These are phyloP conservation scores for Herpotrichia juniperi DNA, from an alignment of 2,329 filamentous ascomycete species.

Conservation along the genomic window DNA sequence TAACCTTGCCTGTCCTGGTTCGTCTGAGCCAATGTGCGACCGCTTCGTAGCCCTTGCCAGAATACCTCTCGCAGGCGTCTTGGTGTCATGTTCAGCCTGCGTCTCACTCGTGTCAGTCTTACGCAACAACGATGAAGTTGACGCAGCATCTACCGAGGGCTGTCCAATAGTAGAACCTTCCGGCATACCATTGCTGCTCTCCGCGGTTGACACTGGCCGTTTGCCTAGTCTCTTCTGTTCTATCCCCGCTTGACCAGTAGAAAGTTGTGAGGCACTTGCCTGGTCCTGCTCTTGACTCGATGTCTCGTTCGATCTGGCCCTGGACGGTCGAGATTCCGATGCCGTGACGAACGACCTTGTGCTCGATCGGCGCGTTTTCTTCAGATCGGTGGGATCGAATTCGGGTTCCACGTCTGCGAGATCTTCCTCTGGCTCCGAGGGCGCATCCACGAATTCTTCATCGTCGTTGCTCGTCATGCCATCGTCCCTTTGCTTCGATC, in stretches of 20 bases:
- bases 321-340: constrained; percentile 14
- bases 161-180: constrained; percentile 29
- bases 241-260: constrained; percentile 21
- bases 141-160: constrained; percentile 42
- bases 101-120: constrained; percentile 43
- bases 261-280: constrained; percentile 39
- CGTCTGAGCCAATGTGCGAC: constrained; percentile 29
- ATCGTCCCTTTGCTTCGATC: constrained; percentile 27
- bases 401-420: constrained; percentile 19
- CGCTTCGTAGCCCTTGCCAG: constrained; percentile 32
- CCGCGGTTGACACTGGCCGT: constrained; percentile 33
- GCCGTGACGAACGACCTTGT: constrained; percentile 41
- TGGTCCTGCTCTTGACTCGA: constrained; percentile 24
- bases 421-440: constrained; percentile 38
- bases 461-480: constrained; percentile 27
- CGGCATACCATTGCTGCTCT: constrained; percentile 30
- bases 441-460: constrained; percentile 24
- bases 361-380: constrained; percentile 30
- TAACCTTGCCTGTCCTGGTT: constrained; percentile 9
- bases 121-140: constrained; percentile 44
- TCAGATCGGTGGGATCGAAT: constrained; percentile 12
- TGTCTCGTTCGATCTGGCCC: constrained; percentile 3
- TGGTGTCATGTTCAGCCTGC: constrained; percentile 24
- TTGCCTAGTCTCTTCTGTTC: constrained; percentile 29
- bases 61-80: constrained; percentile 31